These are phyloP conservation scores for Solanum dulcamara DNA, from an alignment of 257 asterid species.

Conservation along the genomic window DNA sequence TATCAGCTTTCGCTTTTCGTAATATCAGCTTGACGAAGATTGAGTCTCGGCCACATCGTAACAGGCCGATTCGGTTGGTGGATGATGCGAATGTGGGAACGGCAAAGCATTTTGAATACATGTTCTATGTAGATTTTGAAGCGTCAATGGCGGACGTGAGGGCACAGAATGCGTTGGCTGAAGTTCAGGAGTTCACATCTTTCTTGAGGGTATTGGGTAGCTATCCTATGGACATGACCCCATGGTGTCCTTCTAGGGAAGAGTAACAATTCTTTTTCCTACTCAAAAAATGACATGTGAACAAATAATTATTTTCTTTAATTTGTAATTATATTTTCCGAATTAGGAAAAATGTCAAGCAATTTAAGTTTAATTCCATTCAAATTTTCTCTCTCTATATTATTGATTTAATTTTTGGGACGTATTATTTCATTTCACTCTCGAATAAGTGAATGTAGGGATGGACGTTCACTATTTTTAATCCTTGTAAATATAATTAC, in stretches of 20 bases:
- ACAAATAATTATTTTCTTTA: not conserved
- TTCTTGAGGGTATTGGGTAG: constrained; percentile 86
- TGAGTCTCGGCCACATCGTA: constrained; percentile 77
- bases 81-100: constrained; percentile 60
- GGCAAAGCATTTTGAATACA: constrained; percentile 76
- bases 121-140: constrained; percentile 78
- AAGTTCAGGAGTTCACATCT: constrained; percentile 86
- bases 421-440: not conserved
- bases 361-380: not conserved
- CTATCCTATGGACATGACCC: constrained; percentile 93
- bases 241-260: constrained; percentile 55
- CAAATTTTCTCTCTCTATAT: not conserved
- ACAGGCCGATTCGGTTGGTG: constrained; percentile 54
- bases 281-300: not conserved
- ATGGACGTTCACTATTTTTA: too few relatives aligned
- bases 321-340: not conserved
- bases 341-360: not conserved
- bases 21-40: constrained; percentile 72
- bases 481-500: not conserved
- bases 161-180: constrained; percentile 86
- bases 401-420: not conserved
- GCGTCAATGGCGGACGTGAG: constrained; percentile 87
- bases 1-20: constrained; percentile 78
- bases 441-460: not conserved
- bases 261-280: not conserved